Evolutionary conservation across 1,284 basidiomycete species (phyloP), one percentile per base, ranked within the genome.

Genomic region (Moesziomyces globuligerus): DNA sequence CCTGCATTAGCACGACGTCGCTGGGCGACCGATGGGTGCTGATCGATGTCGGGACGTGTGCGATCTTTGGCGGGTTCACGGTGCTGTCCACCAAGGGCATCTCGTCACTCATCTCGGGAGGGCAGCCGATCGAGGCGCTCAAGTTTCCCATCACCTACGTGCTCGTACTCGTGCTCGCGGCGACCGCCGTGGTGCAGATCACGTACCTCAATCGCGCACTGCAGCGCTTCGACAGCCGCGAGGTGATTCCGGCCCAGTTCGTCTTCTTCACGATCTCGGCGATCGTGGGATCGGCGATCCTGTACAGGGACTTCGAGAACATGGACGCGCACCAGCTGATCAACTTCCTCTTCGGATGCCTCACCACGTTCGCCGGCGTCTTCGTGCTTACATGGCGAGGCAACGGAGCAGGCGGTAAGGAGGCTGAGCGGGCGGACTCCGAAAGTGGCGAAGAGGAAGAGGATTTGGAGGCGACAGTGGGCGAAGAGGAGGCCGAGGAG

Each of bases 41-140:
- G 61, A 87, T 97, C 51, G 94, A 98, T 81, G 87, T 98, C 15
- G 92, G 92, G 0, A 79, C 94, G 10, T 94, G 93, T 82, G 92
- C 91, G 3, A 83, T 94, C 15, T 93, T 93, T 79, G 92, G 92
- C 89, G 62, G 69, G 86, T 65, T 72, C 50, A 97, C 94, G 1
- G 94, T 97, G 0, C 85, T 98, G 3, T 89, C 92, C 0, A 98
- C 95, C 2, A 98, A 98, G 80, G 94, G 91, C 1, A 84, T 96
- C 36, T 94, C 93, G 13, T 92, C 91, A 1, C 85, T 98, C 28
- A 68, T 81, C 28, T 74, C 76, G 1, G 64, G 65, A 7, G 72
- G 73, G 0, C 54, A 61, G 41, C 53, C 60, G 9, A 59, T 74
- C 7, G 67, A 61, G 8, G 56, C 75, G 25, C 52, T 81, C 55